Percentiles rank a stretch among this genome's conserved stretches.
Conservation (phyloP, 345 rosid species). For the Lagerstroemia speciosa region DNA sequence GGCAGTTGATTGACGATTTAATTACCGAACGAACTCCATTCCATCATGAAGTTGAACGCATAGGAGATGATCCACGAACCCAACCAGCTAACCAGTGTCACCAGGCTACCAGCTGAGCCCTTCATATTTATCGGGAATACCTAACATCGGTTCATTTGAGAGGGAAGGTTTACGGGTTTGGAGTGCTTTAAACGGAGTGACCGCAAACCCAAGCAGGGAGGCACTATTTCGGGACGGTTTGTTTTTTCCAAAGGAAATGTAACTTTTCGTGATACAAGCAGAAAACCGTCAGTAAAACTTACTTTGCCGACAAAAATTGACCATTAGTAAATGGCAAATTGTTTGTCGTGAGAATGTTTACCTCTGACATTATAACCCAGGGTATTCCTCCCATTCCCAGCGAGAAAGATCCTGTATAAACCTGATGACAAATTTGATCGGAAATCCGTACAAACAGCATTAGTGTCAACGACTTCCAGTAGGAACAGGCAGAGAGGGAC, state of each 20-base stretch:
- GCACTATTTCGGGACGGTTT: too few relatives aligned
- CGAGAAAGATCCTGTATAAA: conserved; percentile 36
- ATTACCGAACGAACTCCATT: conserved; percentile 40
- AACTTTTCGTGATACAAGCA: too few relatives aligned
- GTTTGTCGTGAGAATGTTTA: too few relatives aligned
- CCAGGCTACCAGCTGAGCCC: conserved; percentile 77
- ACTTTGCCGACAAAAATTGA: too few relatives aligned
- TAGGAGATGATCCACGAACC: conserved; percentile 71
- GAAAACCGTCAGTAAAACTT: too few relatives aligned
- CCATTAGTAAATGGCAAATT: too few relatives aligned
- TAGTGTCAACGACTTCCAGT: not conserved
- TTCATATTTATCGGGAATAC: conserved; percentile 78
- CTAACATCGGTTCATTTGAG: conserved; percentile 20
- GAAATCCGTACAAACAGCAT: not conserved
- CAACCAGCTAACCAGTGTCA: conserved; percentile 72
- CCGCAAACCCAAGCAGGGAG: not conserved
- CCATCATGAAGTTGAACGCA: conserved; percentile 51
- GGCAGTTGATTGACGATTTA: not conserved
- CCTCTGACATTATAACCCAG: conserved; percentile 83
- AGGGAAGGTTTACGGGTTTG: not conserved
- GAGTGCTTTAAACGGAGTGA: not conserved
- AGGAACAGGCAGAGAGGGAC: not conserved
- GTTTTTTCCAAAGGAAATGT: too few relatives aligned
- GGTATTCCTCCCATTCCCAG: conserved; percentile 75
- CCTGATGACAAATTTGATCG: conserved; percentile 14